A percentile compares a stretch with the other conserved stretches of the same genome.
Evolutionary conservation across 1,284 basidiomycete genomes (phyloP).

Genomic region (Rhodofomes roseus): DNA sequence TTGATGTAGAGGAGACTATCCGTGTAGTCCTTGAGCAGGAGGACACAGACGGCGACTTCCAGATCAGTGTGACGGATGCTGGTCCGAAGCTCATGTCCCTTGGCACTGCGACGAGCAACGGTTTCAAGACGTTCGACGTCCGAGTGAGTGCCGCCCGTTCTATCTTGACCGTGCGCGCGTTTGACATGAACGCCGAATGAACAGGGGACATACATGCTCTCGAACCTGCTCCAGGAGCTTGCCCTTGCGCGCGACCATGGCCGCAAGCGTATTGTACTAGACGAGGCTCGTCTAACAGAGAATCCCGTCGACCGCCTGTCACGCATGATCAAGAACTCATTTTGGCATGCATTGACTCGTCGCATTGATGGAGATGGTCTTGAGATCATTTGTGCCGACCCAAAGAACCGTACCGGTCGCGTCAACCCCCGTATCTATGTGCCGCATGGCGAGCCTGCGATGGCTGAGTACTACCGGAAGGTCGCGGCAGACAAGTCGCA

Average conservation of each 20-base stretch:
- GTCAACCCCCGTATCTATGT: slow-evolving; percentile 93
- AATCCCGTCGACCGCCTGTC: slow-evolving; percentile 97
- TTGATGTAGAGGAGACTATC: slow-evolving; percentile 99
- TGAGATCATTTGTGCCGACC: slow-evolving; percentile 95
- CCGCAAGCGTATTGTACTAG: slow-evolving; percentile 94
- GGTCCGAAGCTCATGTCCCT: slow-evolving; percentile 96
- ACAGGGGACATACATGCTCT: slow-evolving; percentile 98
- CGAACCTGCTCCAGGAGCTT: slow-evolving; percentile 97
- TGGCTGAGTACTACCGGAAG: slow-evolving; percentile 89
- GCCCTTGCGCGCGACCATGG: slow-evolving; percentile 96
- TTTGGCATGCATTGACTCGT: slow-evolving; percentile 97
- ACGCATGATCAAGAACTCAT: slow-evolving; percentile 97
- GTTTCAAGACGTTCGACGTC: slow-evolving; percentile 96
- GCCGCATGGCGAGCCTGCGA: slow-evolving; percentile 87
- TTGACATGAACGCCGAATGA: background rate
- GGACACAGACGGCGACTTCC: slow-evolving; percentile 95
- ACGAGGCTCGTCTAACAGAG: slow-evolving; percentile 93
- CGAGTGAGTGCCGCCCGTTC: slow-evolving; percentile 51
- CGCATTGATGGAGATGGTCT: slow-evolving; percentile 96
- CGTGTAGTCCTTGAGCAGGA: slow-evolving; percentile 96
- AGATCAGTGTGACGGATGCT: slow-evolving; percentile 95
- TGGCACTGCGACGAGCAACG: slow-evolving; percentile 96
- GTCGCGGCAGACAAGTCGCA: slow-evolving; percentile 84
- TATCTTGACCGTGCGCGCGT: background rate
- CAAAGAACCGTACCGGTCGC: slow-evolving; percentile 89